Evolutionary conservation across 202 grass and related monocot genomes (phyloP).

Genomic region (Schoenoplectus tabernaemontani): DNA sequence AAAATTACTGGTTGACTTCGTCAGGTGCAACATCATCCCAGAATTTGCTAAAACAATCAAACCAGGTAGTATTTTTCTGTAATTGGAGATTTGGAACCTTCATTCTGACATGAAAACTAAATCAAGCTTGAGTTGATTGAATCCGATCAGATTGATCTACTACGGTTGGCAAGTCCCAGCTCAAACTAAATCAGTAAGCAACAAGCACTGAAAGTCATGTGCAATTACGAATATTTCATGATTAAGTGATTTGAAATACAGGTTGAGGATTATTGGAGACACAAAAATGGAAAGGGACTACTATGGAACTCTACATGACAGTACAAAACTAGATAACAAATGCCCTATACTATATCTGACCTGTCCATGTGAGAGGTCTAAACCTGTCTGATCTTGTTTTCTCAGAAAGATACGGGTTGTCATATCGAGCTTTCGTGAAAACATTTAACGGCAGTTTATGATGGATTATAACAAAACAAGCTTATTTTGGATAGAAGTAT

Average conservation of each 20-base stretch:
- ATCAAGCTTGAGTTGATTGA: neutral
- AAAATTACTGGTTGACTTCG: neutral
- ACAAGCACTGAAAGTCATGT: neutral
- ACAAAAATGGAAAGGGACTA: neutral
- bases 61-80: neutral
- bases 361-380: neutral
- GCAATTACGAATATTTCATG: neutral
- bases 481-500: too few species aligned
- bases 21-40: neutral
- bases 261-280: neutral
- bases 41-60: neutral
- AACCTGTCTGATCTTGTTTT: neutral
- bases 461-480: too few species aligned
- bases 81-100: neutral
- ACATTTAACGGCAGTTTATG: too few species aligned
- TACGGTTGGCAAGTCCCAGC: too few species aligned
- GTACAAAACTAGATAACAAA: neutral
- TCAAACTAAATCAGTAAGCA: too few species aligned
- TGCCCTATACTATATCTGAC: neutral
- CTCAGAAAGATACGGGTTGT: neutral
- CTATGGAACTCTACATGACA: neutral
- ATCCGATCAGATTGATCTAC: neutral
- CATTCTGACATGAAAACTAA: neutral
- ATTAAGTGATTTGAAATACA: neutral
- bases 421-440: too few species aligned